phyloP scores from a whole-genome alignment of 768 basidiomycete species.

The Clitopilus hobsonii region DNA sequence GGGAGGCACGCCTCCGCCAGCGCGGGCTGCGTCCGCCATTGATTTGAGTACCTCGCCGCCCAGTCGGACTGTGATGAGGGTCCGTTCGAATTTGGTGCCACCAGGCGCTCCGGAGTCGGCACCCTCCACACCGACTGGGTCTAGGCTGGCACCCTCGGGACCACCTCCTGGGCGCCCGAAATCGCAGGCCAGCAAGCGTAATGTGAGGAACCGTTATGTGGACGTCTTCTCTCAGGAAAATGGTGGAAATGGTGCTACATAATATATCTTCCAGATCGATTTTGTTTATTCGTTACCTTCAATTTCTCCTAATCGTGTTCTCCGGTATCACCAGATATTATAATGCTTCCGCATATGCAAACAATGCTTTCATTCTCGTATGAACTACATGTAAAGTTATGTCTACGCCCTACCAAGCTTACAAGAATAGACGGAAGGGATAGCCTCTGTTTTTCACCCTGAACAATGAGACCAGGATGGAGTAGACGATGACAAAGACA shows the following conservation, averaged over 20 bases:
- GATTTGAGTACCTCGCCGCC: constrained; percentile 53
- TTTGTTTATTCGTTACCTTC: constrained; percentile 1
- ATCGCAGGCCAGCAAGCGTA: constrained; percentile 69
- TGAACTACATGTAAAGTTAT: background rate
- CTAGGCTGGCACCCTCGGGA: constrained; percentile 41
- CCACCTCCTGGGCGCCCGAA: constrained; percentile 49
- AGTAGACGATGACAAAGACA: constrained; percentile 81
- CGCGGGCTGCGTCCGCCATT: constrained; percentile 60
- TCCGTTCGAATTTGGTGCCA: constrained; percentile 64
- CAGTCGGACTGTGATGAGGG: constrained; percentile 46
- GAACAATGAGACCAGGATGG: constrained; percentile 82
- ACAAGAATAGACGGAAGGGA: constrained; percentile 1
- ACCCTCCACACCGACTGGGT: constrained; percentile 41
- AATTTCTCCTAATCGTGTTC: background rate
- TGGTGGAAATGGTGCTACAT: constrained; percentile 16
- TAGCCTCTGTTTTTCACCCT: constrained; percentile 84
- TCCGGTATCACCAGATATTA: constrained; percentile 48
- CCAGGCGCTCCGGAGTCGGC: constrained; percentile 33
- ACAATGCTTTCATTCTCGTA: background rate
- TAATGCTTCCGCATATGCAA: constrained; percentile 44
- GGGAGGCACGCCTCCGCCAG: constrained; percentile 32
- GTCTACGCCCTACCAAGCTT: background rate
- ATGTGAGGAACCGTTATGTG: constrained; percentile 80
- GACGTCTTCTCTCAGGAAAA: constrained; percentile 76
- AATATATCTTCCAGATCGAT: background rate